Base-by-base conservation (phyloP, 805 yeast species). In the Starmerella gropengiesseri region DNA sequence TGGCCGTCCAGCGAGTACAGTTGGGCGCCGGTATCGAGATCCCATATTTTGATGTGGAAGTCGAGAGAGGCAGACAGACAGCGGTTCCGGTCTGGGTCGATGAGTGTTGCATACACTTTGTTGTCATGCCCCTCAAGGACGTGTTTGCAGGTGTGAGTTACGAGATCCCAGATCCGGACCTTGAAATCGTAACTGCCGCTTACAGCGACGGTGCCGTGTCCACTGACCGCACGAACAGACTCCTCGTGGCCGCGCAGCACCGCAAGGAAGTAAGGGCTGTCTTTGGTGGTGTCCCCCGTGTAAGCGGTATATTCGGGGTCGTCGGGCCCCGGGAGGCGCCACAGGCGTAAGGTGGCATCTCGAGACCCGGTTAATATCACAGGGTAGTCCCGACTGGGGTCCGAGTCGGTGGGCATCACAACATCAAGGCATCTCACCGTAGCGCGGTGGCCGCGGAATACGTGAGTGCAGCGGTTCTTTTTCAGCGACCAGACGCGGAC, bases 11-110 rank as follows among this genome's bases (percentile, higher is more conserved):
- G 65, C 0, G 84, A 73, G 33, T 76, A 68, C 37, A 82, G 61
- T 38, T 80, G 71, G 46, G 73, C 68, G 7, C 96, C 95, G 14
- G 79, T 77, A 31, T 71, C 75, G 40, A 87, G 66, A 60, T 86
- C 87, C 98, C 98, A 91, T 18, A 87, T 78, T 58, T 79, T 76
- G 40, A 91, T 84, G 2, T 84, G 75, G 52, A 83, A 73, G 60
- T 91, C 98, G 78, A 85, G 78, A 4, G 94, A 79, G 0, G 96
- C 95, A 1, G 95, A 81, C 40, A 82, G 80, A 55, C 96, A 87
- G 35, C 91, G 67, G 54, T 78, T 74, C 44, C 89, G 69, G 46
- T 75, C 69, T 49, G 74, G 73, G 58, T 89, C 95, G 53, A 84
- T 68, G 1, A 85, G 81, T 1, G 93, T 84, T n/a, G 89, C 75